A percentile compares a stretch with the other conserved stretches of the same genome.
Evolutionary conservation across 2,329 filamentous ascomycete species (phyloP).

Genomic region (Fusarium concolor): DNA sequence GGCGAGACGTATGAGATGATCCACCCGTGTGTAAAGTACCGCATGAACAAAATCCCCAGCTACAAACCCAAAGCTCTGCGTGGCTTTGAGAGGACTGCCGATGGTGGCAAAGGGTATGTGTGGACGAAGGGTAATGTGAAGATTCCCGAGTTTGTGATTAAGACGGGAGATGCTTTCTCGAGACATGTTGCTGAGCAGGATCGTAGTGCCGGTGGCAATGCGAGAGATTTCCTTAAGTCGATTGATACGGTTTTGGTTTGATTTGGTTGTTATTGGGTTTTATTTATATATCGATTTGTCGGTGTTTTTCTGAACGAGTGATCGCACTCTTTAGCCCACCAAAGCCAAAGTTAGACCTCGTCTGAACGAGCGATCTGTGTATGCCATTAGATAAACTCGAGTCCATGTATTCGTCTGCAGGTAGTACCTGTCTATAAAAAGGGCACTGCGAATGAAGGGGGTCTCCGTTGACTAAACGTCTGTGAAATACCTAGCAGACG

Average conservation of each 20-base stretch:
- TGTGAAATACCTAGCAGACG: too few relatives aligned
- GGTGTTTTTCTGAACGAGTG: too few relatives aligned
- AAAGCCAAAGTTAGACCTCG: too few relatives aligned
- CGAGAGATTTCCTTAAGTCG: constrained; percentile 27
- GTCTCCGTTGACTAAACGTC: too few relatives aligned
- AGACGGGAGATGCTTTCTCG: constrained; percentile 35
- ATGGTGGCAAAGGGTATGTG: constrained; percentile 22
- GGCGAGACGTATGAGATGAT: constrained; percentile 39
- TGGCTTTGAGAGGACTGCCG: constrained; percentile 24
- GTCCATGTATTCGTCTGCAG: background rate
- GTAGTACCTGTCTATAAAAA: too few relatives aligned
- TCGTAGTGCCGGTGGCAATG: constrained; percentile 14
- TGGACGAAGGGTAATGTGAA: constrained; percentile 32
- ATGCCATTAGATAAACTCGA: too few relatives aligned
- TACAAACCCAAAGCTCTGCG: constrained; percentile 38
- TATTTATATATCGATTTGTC: background rate
- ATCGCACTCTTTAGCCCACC: too few relatives aligned
- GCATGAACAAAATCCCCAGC: constrained; percentile 31
- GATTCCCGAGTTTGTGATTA: constrained; percentile 40
- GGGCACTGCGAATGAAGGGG: too few relatives aligned
- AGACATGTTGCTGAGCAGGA: constrained; percentile 35
- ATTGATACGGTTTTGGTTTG: constrained; percentile 24
- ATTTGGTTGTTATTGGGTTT: background rate
- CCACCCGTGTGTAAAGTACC: constrained; percentile 41
- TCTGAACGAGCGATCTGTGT: background rate